These are phyloP conservation scores for Colletotrichum gloeosporioides DNA, from an alignment of 2,329 filamentous ascomycete genomes.

Conservation along the genomic window DNA sequence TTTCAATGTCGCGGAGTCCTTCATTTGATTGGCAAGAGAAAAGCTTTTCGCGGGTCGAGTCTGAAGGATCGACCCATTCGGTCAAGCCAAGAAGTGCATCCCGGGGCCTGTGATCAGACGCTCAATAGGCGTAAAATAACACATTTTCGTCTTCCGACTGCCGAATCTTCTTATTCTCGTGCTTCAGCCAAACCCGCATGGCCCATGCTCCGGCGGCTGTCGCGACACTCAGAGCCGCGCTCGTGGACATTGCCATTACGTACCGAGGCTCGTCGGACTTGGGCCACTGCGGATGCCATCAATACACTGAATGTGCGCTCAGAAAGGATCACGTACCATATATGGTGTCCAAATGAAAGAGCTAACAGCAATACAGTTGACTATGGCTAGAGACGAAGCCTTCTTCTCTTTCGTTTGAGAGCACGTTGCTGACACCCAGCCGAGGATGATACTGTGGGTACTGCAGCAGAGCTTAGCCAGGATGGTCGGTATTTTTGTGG, in stretches of 20 bases:
- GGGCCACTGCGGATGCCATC: constrained; percentile 34
- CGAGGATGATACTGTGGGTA: constrained; percentile 39
- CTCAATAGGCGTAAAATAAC: constrained; percentile 21
- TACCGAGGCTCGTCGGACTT: constrained; percentile 30
- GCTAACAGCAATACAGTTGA: constrained; percentile 23
- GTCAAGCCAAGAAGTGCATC: too few relatives aligned
- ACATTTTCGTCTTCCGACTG: constrained; percentile 23
- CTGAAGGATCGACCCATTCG: too few relatives aligned
- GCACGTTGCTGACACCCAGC: constrained; percentile 39
- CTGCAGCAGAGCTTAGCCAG: background rate
- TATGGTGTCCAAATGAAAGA: constrained; percentile 25
- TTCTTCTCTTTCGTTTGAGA: constrained; percentile 46
- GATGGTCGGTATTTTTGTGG: too few relatives aligned
- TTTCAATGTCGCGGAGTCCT: too few relatives aligned
- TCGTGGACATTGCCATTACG: constrained; percentile 30
- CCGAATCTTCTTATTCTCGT: constrained; percentile 27
- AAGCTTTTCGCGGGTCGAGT: too few relatives aligned
- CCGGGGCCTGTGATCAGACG: background rate
- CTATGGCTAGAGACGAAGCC: constrained; percentile 38
- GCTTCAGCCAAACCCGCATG: constrained; percentile 23
- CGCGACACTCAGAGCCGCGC: constrained; percentile 24
- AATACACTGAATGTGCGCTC: background rate
- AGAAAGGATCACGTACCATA: background rate
- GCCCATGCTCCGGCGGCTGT: constrained; percentile 22
- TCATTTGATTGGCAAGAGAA: too few relatives aligned